Base-by-base conservation (phyloP, 805 yeast genomes). In the Candida coleopterorum region DNA sequence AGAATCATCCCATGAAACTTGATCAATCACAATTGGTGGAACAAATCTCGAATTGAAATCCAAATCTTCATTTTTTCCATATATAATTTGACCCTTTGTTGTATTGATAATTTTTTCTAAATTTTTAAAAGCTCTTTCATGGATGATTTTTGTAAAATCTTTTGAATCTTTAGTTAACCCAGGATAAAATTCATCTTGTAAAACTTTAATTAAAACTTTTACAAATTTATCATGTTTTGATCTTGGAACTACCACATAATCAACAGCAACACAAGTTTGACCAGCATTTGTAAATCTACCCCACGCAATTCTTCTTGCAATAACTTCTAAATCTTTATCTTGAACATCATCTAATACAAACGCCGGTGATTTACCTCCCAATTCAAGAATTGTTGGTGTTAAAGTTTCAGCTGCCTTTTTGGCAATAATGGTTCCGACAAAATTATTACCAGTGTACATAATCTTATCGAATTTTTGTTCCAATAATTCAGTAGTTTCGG, bases 351-450 rank as follows among this genome's bases (percentile, higher is more conserved):
- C 70, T 35, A 87, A 71, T 8, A 89, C 64, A 47, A 88, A 72
- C 2, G 75, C 84, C 0, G 97, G 97, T 6, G 90, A 81, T 58
- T 89, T 89, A 5, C 97, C 97, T 37, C 97, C 97, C 27, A 89
- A 67, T 60, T 89, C 97, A 42, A 88, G 68, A 8, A 83, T 60
- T 9, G 73, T 73, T 1, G 97, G 96, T 1, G 95, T 85, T 46
- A 88, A 67, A 14, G 75, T 73, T 58, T 84, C 77, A 12, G 89
- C 93, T 2, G 96, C 96, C 31, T 83, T 82, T 40, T 68, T 63
- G 18, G 90, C 81, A 23, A 90, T 77, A 37, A 85, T 75, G 24
- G 73, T 75, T 18, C 96, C 97, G 18, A 88, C 95, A 12, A 55
- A 53, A 16, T 74, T 71, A 27, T 84, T 79, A n/a, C 97, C 97